Conservation (phyloP, 257 asterid genomes). For the Craterostigma plantagineum region DNA sequence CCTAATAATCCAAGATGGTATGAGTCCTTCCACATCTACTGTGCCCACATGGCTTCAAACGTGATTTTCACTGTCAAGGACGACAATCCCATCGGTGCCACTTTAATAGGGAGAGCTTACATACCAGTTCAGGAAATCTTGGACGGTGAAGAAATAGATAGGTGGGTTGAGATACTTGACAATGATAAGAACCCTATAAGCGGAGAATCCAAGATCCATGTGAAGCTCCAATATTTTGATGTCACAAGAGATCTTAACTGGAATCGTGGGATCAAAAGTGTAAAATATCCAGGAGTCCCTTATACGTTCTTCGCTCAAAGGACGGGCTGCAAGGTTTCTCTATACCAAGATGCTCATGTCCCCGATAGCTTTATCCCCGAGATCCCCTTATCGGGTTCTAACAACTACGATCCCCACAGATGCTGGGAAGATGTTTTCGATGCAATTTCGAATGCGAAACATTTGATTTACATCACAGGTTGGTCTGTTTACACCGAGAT, state of each 20-base stretch:
- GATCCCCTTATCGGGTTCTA: constrained; percentile 28
- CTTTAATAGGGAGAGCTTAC: constrained; percentile 47
- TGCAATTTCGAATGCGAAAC: constrained; percentile 37
- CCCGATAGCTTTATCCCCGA: constrained; percentile 32
- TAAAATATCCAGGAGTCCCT: constrained; percentile 44
- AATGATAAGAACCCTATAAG: constrained; percentile 21
- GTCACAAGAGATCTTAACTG: constrained; percentile 28
- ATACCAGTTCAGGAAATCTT: constrained; percentile 29
- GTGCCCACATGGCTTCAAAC: constrained; percentile 31
- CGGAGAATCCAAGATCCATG: constrained; percentile 37
- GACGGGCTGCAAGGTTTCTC: constrained; percentile 35
- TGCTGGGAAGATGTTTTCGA: constrained; percentile 52
- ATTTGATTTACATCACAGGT: constrained; percentile 35
- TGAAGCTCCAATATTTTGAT: constrained; percentile 29
- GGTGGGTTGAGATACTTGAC: constrained; percentile 45
- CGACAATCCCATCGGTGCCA: constrained; percentile 39
- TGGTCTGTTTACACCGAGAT: no score
- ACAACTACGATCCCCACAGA: constrained; percentile 26
- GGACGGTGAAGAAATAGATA: constrained; percentile 36
- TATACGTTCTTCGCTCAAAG: constrained; percentile 42
- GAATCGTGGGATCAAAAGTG: constrained; percentile 33
- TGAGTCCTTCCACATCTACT: constrained; percentile 38
- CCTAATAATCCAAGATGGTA: constrained; percentile 23
- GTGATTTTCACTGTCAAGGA: constrained; percentile 36
- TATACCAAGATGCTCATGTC: constrained; percentile 46